Evolutionary conservation across 495 filamentous ascomycete species (phyloP).

Genomic region (Talaromyces proteolyticus): DNA sequence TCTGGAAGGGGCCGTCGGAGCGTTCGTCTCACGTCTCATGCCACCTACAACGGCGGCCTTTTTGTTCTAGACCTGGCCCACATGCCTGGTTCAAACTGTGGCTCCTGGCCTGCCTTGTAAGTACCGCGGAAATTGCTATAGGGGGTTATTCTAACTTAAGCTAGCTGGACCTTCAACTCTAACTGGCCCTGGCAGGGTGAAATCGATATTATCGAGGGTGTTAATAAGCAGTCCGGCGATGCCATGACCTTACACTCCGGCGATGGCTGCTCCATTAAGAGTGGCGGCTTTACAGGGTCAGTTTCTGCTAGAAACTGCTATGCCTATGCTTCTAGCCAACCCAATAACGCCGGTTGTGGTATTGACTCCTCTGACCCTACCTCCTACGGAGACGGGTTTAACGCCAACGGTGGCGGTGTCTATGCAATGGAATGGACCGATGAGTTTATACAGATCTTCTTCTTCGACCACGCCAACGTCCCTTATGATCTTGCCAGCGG

Average conservation of each 20-base stretch:
- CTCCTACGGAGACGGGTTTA: constrained; percentile 41
- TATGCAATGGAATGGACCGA: constrained; percentile 32
- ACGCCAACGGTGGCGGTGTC: constrained; percentile 48
- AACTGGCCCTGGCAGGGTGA: constrained; percentile 46
- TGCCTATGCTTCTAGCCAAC: no score
- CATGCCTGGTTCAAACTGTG: no score
- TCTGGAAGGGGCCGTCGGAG: constrained; percentile 31
- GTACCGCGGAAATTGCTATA: no score
- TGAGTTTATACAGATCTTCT: constrained; percentile 33
- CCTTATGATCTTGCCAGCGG: constrained; percentile 40
- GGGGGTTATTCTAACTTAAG: no score
- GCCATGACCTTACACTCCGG: constrained; percentile 29
- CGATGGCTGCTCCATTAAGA: no score
- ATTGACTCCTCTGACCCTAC: constrained; percentile 20
- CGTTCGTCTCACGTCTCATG: constrained; percentile 39
- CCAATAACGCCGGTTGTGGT: constrained; percentile 17
- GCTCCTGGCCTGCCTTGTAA: no score
- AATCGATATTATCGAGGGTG: constrained; percentile 33
- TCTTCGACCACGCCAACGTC: constrained; percentile 25
- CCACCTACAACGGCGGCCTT: constrained; percentile 35
- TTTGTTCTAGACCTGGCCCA: constrained; percentile 42
- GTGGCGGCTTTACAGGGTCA: background rate
- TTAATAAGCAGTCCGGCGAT: constrained; percentile 25
- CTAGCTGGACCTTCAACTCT: constrained; percentile 40
- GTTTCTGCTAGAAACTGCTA: constrained; percentile 17